A percentile compares a stretch with the other conserved stretches of the same genome.
Conservation (phyloP, 495 filamentous ascomycete genomes). For the Aspergillus leporis region DNA sequence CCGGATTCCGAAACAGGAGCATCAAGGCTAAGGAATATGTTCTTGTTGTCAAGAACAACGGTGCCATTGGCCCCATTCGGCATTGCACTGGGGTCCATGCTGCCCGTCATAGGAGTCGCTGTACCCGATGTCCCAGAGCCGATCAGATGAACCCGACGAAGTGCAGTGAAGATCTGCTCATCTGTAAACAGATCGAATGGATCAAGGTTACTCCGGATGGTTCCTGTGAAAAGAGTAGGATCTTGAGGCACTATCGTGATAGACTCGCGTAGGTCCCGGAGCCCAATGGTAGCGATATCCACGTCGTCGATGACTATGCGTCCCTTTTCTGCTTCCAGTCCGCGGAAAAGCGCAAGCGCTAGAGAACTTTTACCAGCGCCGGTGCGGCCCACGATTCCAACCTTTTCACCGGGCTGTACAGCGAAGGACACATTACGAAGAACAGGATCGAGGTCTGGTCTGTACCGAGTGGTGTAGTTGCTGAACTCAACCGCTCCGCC, state of each 20-base stretch:
- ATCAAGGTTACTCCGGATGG: constrained; percentile 92
- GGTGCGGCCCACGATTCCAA: constrained; percentile 95
- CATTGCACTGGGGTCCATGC: constrained; percentile 27
- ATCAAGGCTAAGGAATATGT: constrained; percentile 86
- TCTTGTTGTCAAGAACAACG: constrained; percentile 71
- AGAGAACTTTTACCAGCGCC: constrained; percentile 97
- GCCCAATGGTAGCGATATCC: constrained; percentile 83
- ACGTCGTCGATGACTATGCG: constrained; percentile 89
- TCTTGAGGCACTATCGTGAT: constrained; percentile 99
- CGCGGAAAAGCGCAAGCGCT: constrained; percentile 92
- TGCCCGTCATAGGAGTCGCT: constrained; percentile 43
- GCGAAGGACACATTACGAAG: constrained; percentile 82
- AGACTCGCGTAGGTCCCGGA: constrained; percentile 86
- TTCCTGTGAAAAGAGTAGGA: constrained; percentile 95
- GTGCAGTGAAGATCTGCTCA: constrained; percentile 82
- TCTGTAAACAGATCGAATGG: constrained; percentile 91
- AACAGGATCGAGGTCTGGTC: constrained; percentile 82
- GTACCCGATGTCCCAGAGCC: constrained; percentile 54
- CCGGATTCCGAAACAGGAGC: constrained; percentile 88
- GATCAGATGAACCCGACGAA: constrained; percentile 90
- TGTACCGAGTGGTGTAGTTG: constrained; percentile 85
- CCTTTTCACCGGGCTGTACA: constrained; percentile 84
- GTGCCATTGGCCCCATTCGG: constrained; percentile 38
- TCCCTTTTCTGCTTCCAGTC: constrained; percentile 89
- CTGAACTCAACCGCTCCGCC: constrained; percentile 84